These are phyloP conservation scores for Didymella keratinophila DNA, from an alignment of 2,329 filamentous ascomycete species.

Conservation along the genomic window DNA sequence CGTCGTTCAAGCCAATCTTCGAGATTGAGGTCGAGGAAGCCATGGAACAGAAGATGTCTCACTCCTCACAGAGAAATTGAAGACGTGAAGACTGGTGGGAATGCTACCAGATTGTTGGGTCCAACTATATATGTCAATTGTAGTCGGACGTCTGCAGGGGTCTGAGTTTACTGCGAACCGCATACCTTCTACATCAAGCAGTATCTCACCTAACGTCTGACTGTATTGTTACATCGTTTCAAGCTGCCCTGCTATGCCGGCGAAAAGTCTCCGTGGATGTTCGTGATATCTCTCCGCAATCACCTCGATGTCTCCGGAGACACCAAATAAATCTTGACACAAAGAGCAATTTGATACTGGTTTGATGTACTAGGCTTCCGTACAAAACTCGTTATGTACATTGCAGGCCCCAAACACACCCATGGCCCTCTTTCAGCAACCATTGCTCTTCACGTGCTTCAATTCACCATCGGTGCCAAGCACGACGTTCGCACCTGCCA, in stretches of 20 bases:
- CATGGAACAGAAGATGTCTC: neutral
- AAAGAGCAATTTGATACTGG: neutral
- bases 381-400: neutral
- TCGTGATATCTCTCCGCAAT: neutral
- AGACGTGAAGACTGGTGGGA: neutral
- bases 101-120: neutral
- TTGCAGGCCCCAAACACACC: neutral
- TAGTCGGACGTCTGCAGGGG: neutral
- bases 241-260: neutral
- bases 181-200: neutral
- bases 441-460: slow-evolving; percentile 1
- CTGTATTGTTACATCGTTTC: neutral
- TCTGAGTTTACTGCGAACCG: neutral
- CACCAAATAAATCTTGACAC: neutral
- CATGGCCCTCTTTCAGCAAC: neutral
- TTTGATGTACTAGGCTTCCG: neutral
- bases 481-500: slow-evolving; percentile 19
- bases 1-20: slow-evolving; percentile 17
- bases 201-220: neutral
- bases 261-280: neutral
- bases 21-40: slow-evolving; percentile 4
- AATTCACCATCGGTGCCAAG: slow-evolving; percentile 14
- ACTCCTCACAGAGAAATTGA: neutral
- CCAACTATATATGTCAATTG: neutral
- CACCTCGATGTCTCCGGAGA: neutral